Evolutionary conservation across 1,284 basidiomycete species (phyloP).

Genomic region (Ganoderma resinaceum): DNA sequence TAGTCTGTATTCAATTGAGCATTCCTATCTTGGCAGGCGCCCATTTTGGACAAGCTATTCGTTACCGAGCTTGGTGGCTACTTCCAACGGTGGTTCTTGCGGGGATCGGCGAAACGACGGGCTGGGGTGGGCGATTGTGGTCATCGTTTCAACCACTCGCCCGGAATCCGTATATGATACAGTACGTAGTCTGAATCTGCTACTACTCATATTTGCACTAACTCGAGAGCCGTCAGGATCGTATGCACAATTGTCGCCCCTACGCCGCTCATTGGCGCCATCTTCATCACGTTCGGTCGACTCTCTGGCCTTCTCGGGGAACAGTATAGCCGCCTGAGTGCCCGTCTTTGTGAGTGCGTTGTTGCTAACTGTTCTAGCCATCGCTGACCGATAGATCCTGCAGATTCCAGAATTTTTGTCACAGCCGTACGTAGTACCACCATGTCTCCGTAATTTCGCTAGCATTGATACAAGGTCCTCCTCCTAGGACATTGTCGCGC

Average conservation of each 20-base stretch:
- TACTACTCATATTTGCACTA: slow-evolving; percentile 37
- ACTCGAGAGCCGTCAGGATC: slow-evolving; percentile 38
- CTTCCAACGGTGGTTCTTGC: slow-evolving; percentile 58
- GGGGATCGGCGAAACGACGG: slow-evolving; percentile 58
- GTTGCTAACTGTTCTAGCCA: neutral
- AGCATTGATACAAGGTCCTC: neutral
- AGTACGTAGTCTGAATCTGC: slow-evolving; percentile 43
- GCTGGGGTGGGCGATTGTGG: slow-evolving; percentile 51
- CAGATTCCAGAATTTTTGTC: slow-evolving; percentile 48
- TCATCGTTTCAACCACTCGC: slow-evolving; percentile 34
- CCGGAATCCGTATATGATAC: slow-evolving; percentile 38
- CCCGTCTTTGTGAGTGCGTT: slow-evolving; percentile 46
- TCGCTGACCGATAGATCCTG: neutral
- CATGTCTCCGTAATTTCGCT: neutral
- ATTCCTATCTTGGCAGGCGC: slow-evolving; percentile 33
- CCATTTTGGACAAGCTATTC: slow-evolving; percentile 53
- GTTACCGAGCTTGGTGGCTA: slow-evolving; percentile 56
- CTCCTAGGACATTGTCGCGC: slow-evolving; percentile 46
- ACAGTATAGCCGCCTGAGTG: slow-evolving; percentile 38
- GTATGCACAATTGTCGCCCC: slow-evolving; percentile 50
- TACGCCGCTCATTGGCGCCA: slow-evolving; percentile 54
- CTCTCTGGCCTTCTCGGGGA: slow-evolving; percentile 49
- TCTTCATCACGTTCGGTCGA: slow-evolving; percentile 55
- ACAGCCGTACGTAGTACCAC: slow-evolving; percentile 33
- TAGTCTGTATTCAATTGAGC: neutral